phyloP scores from a whole-genome alignment of 2,329 filamentous ascomycete species.

The Mycosphaerella arachidis region DNA sequence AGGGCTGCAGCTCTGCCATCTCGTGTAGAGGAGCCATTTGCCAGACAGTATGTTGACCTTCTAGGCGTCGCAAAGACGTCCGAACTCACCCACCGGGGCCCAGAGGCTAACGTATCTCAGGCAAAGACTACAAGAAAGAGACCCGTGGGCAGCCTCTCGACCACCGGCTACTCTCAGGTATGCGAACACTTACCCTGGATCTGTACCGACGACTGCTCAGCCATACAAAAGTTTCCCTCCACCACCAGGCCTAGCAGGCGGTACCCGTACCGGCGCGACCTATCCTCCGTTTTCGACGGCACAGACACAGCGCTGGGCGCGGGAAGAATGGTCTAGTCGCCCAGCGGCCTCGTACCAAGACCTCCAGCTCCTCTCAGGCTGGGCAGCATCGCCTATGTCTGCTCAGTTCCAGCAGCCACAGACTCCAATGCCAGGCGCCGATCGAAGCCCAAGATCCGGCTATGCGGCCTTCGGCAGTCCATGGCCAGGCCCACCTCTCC shows the following conservation, averaged over 20 bases:
- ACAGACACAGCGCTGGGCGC: slow-evolving; percentile 26
- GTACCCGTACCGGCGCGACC: slow-evolving; percentile 17
- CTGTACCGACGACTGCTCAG: slow-evolving; percentile 20
- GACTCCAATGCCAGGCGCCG: slow-evolving; percentile 23
- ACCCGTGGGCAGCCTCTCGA: slow-evolving; percentile 27
- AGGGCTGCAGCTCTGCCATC: slow-evolving; percentile 22
- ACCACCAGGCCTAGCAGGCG: slow-evolving; percentile 22
- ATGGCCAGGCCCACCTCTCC: slow-evolving; percentile 25
- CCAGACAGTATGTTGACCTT: slow-evolving; percentile 20
- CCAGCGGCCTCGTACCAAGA: slow-evolving; percentile 25
- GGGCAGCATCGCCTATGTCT: slow-evolving; percentile 27
- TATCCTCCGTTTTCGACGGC: slow-evolving; percentile 22
- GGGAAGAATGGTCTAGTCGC: slow-evolving; percentile 28
- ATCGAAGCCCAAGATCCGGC: slow-evolving; percentile 22
- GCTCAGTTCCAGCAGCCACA: slow-evolving; percentile 22
- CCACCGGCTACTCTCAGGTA: slow-evolving; percentile 27
- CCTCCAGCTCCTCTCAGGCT: slow-evolving; percentile 20
- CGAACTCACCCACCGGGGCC: neutral
- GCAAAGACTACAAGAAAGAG: slow-evolving; percentile 27
- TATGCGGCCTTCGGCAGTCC: slow-evolving; percentile 23
- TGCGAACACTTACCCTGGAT: slow-evolving; percentile 21
- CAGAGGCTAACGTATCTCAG: slow-evolving; percentile 17
- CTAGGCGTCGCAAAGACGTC: neutral
- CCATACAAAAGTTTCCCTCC: slow-evolving; percentile 25
- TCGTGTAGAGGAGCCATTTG: slow-evolving; percentile 23